phyloP scores from a whole-genome alignment of 1,139 yeast species.

The Geotrichum restrictum region DNA sequence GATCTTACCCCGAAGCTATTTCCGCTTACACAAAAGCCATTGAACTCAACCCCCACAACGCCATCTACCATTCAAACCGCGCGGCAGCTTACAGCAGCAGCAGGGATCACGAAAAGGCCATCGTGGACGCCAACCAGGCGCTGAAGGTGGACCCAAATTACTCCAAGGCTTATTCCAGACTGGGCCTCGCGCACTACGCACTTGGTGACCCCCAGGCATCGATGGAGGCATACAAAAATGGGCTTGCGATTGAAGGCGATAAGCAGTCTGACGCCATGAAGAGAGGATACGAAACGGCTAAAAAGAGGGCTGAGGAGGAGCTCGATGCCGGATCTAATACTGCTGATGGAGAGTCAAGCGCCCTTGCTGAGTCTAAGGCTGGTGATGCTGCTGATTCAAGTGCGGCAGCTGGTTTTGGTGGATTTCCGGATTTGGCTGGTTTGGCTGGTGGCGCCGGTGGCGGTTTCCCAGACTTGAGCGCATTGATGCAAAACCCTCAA shows the following conservation, averaged over 20 bases:
- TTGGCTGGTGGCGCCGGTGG: conserved; percentile 60
- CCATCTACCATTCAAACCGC: conserved; percentile 85
- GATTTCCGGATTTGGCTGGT: conserved; percentile 46
- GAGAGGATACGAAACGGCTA: conserved; percentile 90
- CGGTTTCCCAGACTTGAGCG: conserved; percentile 70
- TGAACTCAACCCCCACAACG: conserved; percentile 62
- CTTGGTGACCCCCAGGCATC: conserved; percentile 86
- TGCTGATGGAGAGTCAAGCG: conserved; percentile 32
- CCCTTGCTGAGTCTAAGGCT: conserved; percentile 34
- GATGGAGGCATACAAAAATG: conserved; percentile 83
- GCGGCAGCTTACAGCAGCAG: conserved; percentile 93
- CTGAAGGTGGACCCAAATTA: conserved; percentile 71
- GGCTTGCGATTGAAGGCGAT: conserved; percentile 83
- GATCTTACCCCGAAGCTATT: conserved; percentile 66
- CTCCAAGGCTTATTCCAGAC: conserved; percentile 90
- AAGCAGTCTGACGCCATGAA: conserved; percentile 84
- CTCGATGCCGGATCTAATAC: conserved; percentile 43
- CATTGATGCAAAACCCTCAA: conserved; percentile 82
- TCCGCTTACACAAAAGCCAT: conserved; percentile 80
- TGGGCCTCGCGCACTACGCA: conserved; percentile 90
- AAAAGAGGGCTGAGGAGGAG: conserved; percentile 76
- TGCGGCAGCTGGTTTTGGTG: conserved; percentile 58
- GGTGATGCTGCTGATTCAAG: conserved; percentile 26
- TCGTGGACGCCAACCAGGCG: conserved; percentile 78
- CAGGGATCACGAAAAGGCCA: conserved; percentile 71